phyloP scores from a whole-genome alignment of 2,329 filamentous ascomycete species.

The Talaromyces sp. region DNA sequence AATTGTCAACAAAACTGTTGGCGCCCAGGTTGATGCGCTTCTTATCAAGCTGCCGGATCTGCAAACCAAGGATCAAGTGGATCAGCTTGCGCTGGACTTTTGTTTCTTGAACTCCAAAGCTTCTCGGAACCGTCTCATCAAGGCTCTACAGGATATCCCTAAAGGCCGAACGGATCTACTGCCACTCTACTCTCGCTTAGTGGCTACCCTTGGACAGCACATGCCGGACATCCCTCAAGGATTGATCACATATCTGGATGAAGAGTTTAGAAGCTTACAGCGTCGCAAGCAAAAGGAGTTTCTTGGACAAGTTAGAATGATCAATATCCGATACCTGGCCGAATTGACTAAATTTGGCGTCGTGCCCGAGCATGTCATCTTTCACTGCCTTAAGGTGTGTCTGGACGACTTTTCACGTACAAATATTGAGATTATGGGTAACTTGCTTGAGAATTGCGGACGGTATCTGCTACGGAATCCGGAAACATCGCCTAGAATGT shows the following conservation, averaged over 20 bases:
- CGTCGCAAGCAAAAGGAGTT: constrained; percentile 98
- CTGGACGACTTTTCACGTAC: constrained; percentile 96
- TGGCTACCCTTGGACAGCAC: constrained; percentile 89
- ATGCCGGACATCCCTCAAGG: constrained; percentile 93
- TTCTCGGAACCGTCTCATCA: constrained; percentile 88
- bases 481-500: constrained; percentile 90
- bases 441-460: constrained; percentile 92
- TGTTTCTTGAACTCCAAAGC: constrained; percentile 98
- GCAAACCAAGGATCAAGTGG: constrained; percentile 84
- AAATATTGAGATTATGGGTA: constrained; percentile 99
- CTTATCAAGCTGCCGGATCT: constrained; percentile 85
- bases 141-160: constrained; percentile 88
- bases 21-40: constrained; percentile 90
- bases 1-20: constrained; percentile 96
- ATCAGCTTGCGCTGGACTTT: constrained; percentile 91
- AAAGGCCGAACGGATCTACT: constrained; percentile 90
- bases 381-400: constrained; percentile 96
- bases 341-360: constrained; percentile 98
- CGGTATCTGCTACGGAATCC: constrained; percentile 89
- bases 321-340: constrained; percentile 95
- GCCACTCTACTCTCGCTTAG: constrained; percentile 84
- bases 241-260: constrained; percentile 86
- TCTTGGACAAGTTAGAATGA: constrained; percentile 84
- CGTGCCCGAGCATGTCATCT: constrained; percentile 96
- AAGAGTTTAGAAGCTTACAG: constrained; percentile 94